These are phyloP conservation scores for Asparagopsis taxiformis DNA, from an alignment of 31 red algal genomes.

Conservation along the genomic window DNA sequence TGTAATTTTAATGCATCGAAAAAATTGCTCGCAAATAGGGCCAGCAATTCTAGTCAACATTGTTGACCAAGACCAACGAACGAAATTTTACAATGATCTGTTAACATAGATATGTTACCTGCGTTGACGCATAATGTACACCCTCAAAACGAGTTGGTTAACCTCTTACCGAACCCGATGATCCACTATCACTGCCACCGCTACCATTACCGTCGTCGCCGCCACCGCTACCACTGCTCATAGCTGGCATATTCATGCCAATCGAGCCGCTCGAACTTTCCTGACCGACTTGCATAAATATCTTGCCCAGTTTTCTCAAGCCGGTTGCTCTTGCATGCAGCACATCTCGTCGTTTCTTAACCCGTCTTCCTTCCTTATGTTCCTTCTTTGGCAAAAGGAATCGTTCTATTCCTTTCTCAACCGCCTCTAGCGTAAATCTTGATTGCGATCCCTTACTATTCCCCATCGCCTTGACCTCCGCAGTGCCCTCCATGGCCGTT, in stretches of 20 bases:
- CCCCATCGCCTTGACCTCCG: slow-evolving; percentile 13
- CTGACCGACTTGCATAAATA: slow-evolving; percentile 79
- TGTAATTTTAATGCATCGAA: no score
- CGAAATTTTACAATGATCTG: no score
- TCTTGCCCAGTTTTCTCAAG: slow-evolving; percentile 58
- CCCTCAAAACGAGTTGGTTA: no score
- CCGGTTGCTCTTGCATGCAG: slow-evolving; percentile 70
- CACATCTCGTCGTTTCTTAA: slow-evolving; percentile 50
- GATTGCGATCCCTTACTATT: slow-evolving; percentile 18
- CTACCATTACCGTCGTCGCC: neutral
- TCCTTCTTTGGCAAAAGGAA: slow-evolving; percentile 75
- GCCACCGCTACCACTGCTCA: slow-evolving; percentile 5
- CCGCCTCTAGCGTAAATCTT: slow-evolving; percentile 37
- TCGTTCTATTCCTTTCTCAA: slow-evolving; percentile 70
- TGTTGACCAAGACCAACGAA: no score
- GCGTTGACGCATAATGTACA: no score
- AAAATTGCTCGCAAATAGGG: no score
- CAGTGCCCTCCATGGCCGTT: slow-evolving; percentile 1
- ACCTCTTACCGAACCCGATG: neutral
- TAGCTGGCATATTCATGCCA: no score
- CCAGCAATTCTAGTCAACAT: no score
- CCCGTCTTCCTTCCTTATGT: slow-evolving; percentile 67
- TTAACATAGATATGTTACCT: no score
- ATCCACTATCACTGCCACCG: slow-evolving; percentile 19
- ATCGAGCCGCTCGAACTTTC: slow-evolving; percentile 38